Conservation (phyloP, 345 rosid species). For the Populus pruinosa region DNA sequence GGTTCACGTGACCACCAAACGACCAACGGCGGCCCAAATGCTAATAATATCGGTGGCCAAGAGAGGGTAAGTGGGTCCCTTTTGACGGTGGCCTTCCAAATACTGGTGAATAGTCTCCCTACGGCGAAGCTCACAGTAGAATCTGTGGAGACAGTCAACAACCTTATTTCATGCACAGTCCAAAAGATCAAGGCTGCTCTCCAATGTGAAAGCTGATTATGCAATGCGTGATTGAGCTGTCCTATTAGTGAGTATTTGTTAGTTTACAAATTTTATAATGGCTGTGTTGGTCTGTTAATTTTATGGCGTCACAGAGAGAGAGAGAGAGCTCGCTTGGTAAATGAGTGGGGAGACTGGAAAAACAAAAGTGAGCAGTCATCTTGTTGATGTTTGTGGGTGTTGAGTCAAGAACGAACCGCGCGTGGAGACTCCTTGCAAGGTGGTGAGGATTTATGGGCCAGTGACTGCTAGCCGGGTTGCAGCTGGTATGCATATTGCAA, state of each 20-base stretch:
- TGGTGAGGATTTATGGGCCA: slow-evolving; percentile 21
- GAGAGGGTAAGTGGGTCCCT: slow-evolving; percentile 78
- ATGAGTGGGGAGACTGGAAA: neutral
- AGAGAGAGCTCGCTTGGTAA: neutral
- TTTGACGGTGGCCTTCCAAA: slow-evolving; percentile 92
- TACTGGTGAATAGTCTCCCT: slow-evolving; percentile 87
- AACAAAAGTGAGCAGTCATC: neutral
- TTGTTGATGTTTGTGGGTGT: slow-evolving; percentile 41
- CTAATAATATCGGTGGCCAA: slow-evolving; percentile 16
- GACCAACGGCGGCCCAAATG: slow-evolving; percentile 22
- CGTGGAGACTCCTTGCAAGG: slow-evolving; percentile 59
- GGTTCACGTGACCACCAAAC: slow-evolving; percentile 31
- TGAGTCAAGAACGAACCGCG: slow-evolving; percentile 99
- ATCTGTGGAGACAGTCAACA: slow-evolving; percentile 95
- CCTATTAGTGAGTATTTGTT: neutral
- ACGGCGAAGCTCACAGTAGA: slow-evolving; percentile 93
- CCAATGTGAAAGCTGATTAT: slow-evolving; percentile 61
- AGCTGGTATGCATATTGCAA: neutral
- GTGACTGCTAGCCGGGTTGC: neutral
- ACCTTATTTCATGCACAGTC: slow-evolving; percentile 83
- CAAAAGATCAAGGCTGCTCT: slow-evolving; percentile 89
- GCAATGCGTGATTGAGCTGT: neutral
- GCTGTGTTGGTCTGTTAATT: neutral
- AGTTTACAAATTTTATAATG: neutral
- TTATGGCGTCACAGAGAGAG: neutral